These are phyloP conservation scores for Talaromyces sp. DNA, from an alignment of 2,329 filamentous ascomycete species.

Conservation along the genomic window DNA sequence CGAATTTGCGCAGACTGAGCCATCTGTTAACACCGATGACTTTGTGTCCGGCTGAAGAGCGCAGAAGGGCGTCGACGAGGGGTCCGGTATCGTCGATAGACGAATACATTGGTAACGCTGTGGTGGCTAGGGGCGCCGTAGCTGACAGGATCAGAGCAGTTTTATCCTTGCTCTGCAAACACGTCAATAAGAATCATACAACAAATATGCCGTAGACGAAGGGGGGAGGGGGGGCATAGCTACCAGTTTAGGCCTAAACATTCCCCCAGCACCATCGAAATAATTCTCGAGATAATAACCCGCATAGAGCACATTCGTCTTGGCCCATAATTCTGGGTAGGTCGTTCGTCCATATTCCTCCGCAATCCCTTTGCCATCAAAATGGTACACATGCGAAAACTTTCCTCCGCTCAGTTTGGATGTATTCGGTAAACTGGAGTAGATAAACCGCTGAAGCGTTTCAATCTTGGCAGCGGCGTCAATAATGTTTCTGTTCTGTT, in stretches of 20 bases:
- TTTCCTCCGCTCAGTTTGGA: slow-evolving; percentile 43
- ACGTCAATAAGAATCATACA: no score
- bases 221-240: background rate
- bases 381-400: slow-evolving; percentile 44
- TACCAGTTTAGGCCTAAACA: slow-evolving; percentile 5
- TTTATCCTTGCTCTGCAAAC: background rate
- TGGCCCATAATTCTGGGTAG: slow-evolving; percentile 35
- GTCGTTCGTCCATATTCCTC: slow-evolving; percentile 41
- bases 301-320: background rate
- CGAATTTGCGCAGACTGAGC: background rate
- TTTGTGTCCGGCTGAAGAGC: background rate
- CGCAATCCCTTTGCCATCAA: slow-evolving; percentile 48
- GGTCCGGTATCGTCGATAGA: background rate
- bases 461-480: slow-evolving; percentile 45
- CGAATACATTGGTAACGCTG: slow-evolving; percentile 4
- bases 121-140: background rate
- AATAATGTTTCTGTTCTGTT: slow-evolving; percentile 49
- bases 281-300: slow-evolving; percentile 9
- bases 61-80: background rate
- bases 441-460: slow-evolving; percentile 45
- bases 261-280: background rate
- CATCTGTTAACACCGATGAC: background rate
- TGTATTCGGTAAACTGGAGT: slow-evolving; percentile 49
- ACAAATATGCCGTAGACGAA: no score
- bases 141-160: background rate